Evolutionary conservation across 306 rosid genomes (phyloP).

Genomic region (Vicia faba): DNA sequence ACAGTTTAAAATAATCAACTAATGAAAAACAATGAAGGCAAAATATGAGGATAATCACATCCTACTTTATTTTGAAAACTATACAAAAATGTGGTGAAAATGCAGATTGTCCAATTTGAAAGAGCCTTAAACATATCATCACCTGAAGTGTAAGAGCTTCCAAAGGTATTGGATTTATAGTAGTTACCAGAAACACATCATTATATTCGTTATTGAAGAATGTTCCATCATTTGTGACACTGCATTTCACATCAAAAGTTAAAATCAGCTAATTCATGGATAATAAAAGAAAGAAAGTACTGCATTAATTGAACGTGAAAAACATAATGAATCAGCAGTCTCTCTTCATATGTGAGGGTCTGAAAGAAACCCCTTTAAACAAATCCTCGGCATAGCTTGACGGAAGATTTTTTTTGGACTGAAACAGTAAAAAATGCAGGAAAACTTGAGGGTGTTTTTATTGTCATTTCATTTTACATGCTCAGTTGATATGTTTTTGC

Average conservation of each 20-base stretch:
- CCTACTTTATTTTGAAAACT: slow-evolving; percentile 2
- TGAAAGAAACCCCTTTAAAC: slow-evolving; percentile 5
- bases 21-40: slow-evolving; percentile 8
- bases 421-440: background rate
- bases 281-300: slow-evolving; percentile 17
- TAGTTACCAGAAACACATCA: slow-evolving; percentile 91
- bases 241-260: slow-evolving; percentile 51
- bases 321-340: slow-evolving; percentile 9
- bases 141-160: slow-evolving; percentile 97
- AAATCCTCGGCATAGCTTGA: background rate
- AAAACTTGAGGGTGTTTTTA: slow-evolving; percentile 1
- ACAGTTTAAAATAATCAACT: slow-evolving; percentile 10
- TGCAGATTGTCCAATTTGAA: slow-evolving; percentile 19
- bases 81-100: slow-evolving; percentile 1
- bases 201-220: slow-evolving; percentile 79
- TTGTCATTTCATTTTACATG: slow-evolving; percentile 5
- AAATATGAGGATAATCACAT: background rate
- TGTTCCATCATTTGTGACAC: slow-evolving; percentile 72
- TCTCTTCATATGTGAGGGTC: slow-evolving; percentile 18
- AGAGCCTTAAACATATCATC: slow-evolving; percentile 37
- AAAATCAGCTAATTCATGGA: slow-evolving; percentile 37
- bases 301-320: slow-evolving; percentile 15
- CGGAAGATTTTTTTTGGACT: background rate
- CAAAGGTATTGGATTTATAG: slow-evolving; percentile 78
- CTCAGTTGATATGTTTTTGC: slow-evolving; percentile 22